Conservation (phyloP, 2,329 filamentous ascomycete species). For the Conoideocrella luteorostrata region DNA sequence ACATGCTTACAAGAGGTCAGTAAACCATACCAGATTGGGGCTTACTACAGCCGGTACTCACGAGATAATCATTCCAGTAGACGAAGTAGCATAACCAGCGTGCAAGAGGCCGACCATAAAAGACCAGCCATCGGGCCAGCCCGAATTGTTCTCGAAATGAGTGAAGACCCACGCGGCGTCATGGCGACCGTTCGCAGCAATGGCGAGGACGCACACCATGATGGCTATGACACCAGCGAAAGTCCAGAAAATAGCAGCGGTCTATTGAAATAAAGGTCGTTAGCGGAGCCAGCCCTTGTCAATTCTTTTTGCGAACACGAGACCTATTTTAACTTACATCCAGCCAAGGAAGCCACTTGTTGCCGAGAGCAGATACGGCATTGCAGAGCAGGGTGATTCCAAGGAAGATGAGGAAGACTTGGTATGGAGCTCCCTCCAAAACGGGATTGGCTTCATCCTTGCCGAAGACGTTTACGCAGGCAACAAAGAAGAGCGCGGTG, state of each 20-base stretch:
- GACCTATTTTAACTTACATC: constrained; percentile 51
- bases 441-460: constrained; percentile 35
- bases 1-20: no score
- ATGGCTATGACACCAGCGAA: constrained; percentile 65
- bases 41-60: no score
- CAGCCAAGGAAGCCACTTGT: constrained; percentile 58
- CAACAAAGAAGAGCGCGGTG: constrained; percentile 58
- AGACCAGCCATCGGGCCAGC: constrained; percentile 66
- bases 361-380: constrained; percentile 59
- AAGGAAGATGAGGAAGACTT: constrained; percentile 66
- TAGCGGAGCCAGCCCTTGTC: constrained; percentile 1
- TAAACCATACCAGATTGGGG: no score
- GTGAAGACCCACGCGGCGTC: constrained; percentile 58
- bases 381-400: constrained; percentile 60
- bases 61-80: constrained; percentile 75
- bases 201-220: constrained; percentile 52
- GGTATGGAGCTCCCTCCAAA: constrained; percentile 49
- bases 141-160: constrained; percentile 62
- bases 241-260: constrained; percentile 68
- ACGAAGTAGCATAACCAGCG: constrained; percentile 67
- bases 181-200: constrained; percentile 63
- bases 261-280: constrained; percentile 27
- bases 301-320: constrained; percentile 9
- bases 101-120: constrained; percentile 68
- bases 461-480: constrained; percentile 50